Evolutionary conservation across 305 asterid species (phyloP).

Genomic region (Nicotiana rustica): DNA sequence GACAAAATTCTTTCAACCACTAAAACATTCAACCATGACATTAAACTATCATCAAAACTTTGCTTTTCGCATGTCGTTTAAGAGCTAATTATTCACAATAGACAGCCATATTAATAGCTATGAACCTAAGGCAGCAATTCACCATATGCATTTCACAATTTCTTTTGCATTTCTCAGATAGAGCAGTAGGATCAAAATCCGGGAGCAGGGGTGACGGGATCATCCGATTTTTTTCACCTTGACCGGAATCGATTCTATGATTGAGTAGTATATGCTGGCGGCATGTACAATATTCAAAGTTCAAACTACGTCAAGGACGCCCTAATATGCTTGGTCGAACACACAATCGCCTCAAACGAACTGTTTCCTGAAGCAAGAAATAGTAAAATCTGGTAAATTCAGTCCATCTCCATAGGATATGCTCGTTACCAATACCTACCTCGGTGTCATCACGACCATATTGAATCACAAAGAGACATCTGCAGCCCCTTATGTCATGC

Average conservation of each 20-base stretch:
- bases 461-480: slow-evolving; percentile 66
- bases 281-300: not conserved
- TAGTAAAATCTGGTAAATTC: not conserved
- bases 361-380: slow-evolving; percentile 60
- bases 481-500: slow-evolving; percentile 58
- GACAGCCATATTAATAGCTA: not conserved
- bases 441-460: slow-evolving; percentile 55
- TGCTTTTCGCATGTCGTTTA: no score
- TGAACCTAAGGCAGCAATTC: not conserved
- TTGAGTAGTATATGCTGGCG: not conserved
- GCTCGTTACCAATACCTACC: slow-evolving; percentile 43
- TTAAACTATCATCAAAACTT: no score
- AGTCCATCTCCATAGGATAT: not conserved
- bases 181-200: not conserved
- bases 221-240: not conserved
- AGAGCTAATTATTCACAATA: not conserved
- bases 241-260: not conserved
- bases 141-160: not conserved
- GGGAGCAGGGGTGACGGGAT: not conserved
- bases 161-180: not conserved
- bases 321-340: slow-evolving; percentile 59
- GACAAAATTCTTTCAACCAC: not conserved
- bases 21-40: not conserved
- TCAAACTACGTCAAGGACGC: slow-evolving; percentile 7
- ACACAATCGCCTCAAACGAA: slow-evolving; percentile 76